phyloP scores from a whole-genome alignment of 441 rosid species.

The Lepidium campestre region DNA sequence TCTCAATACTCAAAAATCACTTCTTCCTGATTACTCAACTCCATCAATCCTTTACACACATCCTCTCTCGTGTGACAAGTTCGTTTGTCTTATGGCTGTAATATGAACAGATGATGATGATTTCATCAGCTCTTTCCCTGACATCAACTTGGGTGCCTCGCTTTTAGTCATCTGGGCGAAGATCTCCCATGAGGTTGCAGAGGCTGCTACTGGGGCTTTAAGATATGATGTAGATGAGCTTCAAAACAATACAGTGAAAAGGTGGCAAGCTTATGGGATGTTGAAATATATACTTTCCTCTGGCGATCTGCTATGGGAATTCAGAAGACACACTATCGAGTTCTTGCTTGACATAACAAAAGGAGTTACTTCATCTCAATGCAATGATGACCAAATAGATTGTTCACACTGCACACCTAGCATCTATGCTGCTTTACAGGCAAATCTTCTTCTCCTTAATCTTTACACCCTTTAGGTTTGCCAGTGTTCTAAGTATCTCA shows the following conservation, averaged over 20 bases:
- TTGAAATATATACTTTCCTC: conserved; percentile 55
- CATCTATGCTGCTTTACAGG: conserved; percentile 68
- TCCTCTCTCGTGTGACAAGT: not conserved
- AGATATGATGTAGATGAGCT: conserved; percentile 45
- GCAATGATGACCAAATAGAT: conserved; percentile 36
- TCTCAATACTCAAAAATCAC: conserved; percentile 5
- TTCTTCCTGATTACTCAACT: conserved; percentile 9
- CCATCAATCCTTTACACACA: not conserved
- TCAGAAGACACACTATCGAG: conserved; percentile 56
- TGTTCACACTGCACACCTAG: conserved; percentile 51
- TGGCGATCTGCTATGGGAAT: conserved; percentile 54
- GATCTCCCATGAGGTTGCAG: conserved; percentile 42
- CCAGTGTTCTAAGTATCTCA: conserved; percentile 9
- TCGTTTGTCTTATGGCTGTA: conserved; percentile 6
- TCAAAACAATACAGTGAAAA: conserved; percentile 40
- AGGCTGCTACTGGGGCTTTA: conserved; percentile 41
- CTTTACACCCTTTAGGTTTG: not conserved
- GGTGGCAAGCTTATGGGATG: conserved; percentile 85
- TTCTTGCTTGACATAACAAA: conserved; percentile 56
- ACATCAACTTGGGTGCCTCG: conserved; percentile 65
- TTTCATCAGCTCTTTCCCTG: conserved; percentile 33
- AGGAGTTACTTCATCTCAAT: conserved; percentile 31
- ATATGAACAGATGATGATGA: conserved; percentile 45
- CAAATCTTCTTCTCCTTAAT: conserved; percentile 14
- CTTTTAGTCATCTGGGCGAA: conserved; percentile 85